phyloP scores from a whole-genome alignment of 345 rosid genomes.

The Viola odorata region DNA sequence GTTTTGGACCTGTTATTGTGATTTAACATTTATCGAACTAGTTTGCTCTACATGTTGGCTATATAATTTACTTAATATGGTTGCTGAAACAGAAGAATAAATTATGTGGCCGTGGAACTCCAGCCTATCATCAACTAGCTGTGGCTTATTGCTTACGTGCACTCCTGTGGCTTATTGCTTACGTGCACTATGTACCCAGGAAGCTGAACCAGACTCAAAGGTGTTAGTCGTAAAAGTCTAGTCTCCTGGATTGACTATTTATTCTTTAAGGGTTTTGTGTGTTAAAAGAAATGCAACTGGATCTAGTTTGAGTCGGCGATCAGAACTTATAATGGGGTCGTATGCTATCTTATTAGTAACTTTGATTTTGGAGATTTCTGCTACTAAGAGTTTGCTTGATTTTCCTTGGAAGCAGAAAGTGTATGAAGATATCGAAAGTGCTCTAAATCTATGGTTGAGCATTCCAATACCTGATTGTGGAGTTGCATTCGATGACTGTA shows the following conservation, averaged over 20 bases:
- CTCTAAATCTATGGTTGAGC: slow-evolving; percentile 55
- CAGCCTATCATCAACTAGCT: slow-evolving; percentile 47
- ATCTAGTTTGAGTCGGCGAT: neutral
- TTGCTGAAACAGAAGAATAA: slow-evolving; percentile 31
- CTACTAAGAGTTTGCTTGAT: slow-evolving; percentile 16
- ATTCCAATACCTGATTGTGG: slow-evolving; percentile 27
- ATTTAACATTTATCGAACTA: neutral
- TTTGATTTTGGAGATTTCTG: neutral
- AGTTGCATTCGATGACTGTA: slow-evolving; percentile 26
- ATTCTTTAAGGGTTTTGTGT: slow-evolving; percentile 6
- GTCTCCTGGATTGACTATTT: slow-evolving; percentile 26
- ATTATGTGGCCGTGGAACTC: slow-evolving; percentile 19
- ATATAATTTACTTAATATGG: slow-evolving; percentile 17
- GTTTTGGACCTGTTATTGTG: neutral
- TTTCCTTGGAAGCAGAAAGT: slow-evolving; percentile 42
- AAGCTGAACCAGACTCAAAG: slow-evolving; percentile 79
- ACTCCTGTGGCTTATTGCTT: slow-evolving; percentile 63
- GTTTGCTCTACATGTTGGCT: neutral
- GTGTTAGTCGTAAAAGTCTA: slow-evolving; percentile 40
- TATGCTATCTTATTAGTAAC: too few species aligned
- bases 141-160: slow-evolving; percentile 70
- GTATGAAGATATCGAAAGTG: slow-evolving; percentile 51
- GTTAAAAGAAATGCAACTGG: neutral
- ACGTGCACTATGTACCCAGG: slow-evolving; percentile 66
- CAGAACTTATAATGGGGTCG: too few species aligned